Evolutionary conservation across 2,329 filamentous ascomycete species (phyloP).

Genomic region (Fusarium sp.): DNA sequence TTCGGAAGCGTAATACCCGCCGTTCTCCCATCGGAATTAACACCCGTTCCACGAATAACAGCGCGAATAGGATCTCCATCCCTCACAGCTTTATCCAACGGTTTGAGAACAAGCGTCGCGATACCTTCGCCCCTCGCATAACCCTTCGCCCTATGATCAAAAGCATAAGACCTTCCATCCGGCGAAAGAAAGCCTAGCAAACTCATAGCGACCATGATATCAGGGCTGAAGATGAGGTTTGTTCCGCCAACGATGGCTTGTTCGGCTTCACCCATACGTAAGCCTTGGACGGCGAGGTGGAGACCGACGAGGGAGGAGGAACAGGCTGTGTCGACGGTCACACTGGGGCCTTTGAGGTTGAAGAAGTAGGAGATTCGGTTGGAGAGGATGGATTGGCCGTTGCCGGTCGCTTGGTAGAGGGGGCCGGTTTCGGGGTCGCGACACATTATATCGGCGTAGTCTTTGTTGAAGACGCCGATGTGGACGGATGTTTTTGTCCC

Average conservation of each 20-base stretch:
- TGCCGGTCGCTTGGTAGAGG: background rate
- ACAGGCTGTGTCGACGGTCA: slow-evolving; percentile 25
- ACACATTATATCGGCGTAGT: background rate
- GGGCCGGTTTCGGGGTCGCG: background rate
- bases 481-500: background rate
- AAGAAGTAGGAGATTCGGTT: slow-evolving; percentile 20
- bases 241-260: slow-evolving; percentile 5
- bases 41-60: background rate
- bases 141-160: slow-evolving; percentile 9
- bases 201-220: slow-evolving; percentile 9
- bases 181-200: background rate
- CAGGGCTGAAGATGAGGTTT: slow-evolving; percentile 9
- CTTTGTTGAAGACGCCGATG: background rate
- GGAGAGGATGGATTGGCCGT: background rate
- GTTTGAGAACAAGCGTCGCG: slow-evolving; percentile 11
- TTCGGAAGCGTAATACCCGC: background rate
- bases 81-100: background rate
- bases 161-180: background rate
- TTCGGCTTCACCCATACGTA: slow-evolving; percentile 6
- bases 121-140: slow-evolving; percentile 19
- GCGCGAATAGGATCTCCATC: slow-evolving; percentile 4
- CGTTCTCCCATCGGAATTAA: slow-evolving; percentile 1
- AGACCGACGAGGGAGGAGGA: slow-evolving; percentile 11
- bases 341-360: slow-evolving; percentile 5
- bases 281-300: slow-evolving; percentile 4